Percentiles rank a stretch among this genome's conserved stretches.
These are phyloP conservation scores for Neonectria neomacrospora DNA, from an alignment of 2,329 filamentous ascomycete genomes.

Conservation along the genomic window DNA sequence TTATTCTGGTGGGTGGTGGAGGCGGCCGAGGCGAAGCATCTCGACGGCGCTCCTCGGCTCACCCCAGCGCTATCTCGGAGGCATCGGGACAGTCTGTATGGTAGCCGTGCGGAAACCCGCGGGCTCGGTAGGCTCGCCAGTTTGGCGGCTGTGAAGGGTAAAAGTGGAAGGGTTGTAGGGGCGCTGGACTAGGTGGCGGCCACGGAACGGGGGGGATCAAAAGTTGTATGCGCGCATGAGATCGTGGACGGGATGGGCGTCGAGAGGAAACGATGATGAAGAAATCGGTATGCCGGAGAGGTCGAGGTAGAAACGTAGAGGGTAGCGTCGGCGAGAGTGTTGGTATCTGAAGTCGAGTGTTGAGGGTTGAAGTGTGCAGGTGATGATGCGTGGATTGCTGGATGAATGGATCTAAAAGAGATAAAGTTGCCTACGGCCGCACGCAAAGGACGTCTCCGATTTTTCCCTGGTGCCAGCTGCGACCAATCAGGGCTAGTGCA, in stretches of 20 bases:
- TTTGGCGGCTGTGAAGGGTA: conserved; percentile 40
- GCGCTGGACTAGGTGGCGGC: conserved; percentile 23
- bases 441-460: conserved; percentile 23
- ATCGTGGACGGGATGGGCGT: not conserved
- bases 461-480: conserved; percentile 34
- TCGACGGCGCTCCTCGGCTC: conserved; percentile 52
- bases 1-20: conserved; percentile 39
- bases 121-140: conserved; percentile 53
- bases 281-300: not conserved
- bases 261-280: not conserved
- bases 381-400: conserved; percentile 28
- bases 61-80: conserved; percentile 51
- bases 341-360: conserved; percentile 2
- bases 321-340: not conserved
- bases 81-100: conserved; percentile 52
- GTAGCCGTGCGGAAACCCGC: conserved; percentile 58
- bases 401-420: conserved; percentile 19
- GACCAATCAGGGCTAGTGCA: conserved; percentile 36
- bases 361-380: conserved; percentile 6
- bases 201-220: conserved; percentile 20
- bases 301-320: not conserved
- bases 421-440: not conserved
- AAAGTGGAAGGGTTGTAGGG: not conserved
- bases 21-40: conserved; percentile 47
- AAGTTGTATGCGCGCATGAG: conserved; percentile 22